Evolutionary conservation across 2,329 filamentous ascomycete genomes (phyloP).

Genomic region (Penicillium sp.): DNA sequence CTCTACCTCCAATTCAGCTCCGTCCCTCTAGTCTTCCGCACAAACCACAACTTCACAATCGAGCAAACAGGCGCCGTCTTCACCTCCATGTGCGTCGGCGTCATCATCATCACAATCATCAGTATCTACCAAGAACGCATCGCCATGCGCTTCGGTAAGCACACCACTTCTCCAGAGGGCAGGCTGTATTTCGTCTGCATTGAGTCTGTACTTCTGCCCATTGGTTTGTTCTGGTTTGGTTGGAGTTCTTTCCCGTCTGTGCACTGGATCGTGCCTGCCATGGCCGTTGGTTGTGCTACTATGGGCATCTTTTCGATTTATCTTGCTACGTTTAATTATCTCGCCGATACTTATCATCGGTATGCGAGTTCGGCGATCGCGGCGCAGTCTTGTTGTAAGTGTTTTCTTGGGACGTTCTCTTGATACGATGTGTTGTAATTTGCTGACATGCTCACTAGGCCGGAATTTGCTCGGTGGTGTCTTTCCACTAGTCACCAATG

Average conservation of each 20-base stretch:
- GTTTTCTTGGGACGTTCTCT: not conserved
- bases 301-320: slow-evolving; percentile 87
- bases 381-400: slow-evolving; percentile 73
- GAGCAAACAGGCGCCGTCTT: slow-evolving; percentile 73
- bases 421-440: not conserved
- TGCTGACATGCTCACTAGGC: slow-evolving; percentile 25
- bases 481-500: slow-evolving; percentile 74
- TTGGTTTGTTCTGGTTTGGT: slow-evolving; percentile 78
- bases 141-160: slow-evolving; percentile 52
- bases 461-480: slow-evolving; percentile 78
- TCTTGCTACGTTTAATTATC: slow-evolving; percentile 86
- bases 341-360: slow-evolving; percentile 81
- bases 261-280: slow-evolving; percentile 70
- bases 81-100: slow-evolving; percentile 67
- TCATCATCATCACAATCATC: slow-evolving; percentile 64
- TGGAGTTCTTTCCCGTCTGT: slow-evolving; percentile 64
- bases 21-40: slow-evolving; percentile 73
- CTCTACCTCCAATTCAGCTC: slow-evolving; percentile 82
- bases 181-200: slow-evolving; percentile 82
- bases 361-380: slow-evolving; percentile 85
- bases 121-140: slow-evolving; percentile 72
- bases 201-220: slow-evolving; percentile 70
- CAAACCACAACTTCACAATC: slow-evolving; percentile 66
- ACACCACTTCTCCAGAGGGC: slow-evolving; percentile 63
- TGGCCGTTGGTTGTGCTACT: slow-evolving; percentile 71